A percentile compares a stretch with the other conserved stretches of the same genome.
phyloP scores from a whole-genome alignment of 2,329 filamentous ascomycete species.

The Beauveria australis region DNA sequence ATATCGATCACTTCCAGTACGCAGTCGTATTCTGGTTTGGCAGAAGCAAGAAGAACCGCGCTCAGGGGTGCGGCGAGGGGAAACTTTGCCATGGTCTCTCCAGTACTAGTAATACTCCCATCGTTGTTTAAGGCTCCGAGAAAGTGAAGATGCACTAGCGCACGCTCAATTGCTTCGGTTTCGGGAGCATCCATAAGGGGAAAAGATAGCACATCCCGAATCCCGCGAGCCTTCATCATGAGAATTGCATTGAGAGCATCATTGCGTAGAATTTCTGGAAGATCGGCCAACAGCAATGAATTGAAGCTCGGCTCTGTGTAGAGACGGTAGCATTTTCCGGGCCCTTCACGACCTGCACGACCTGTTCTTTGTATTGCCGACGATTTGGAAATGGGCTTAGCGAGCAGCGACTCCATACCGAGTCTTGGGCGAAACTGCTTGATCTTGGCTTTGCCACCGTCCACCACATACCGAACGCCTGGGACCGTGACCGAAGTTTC shows the following conservation, averaged over 20 bases:
- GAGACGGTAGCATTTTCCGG: slow-evolving; percentile 81
- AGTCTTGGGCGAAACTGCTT: slow-evolving; percentile 82
- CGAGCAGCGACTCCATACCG: slow-evolving; percentile 82
- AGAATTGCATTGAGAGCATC: slow-evolving; percentile 80
- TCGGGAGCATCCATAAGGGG: slow-evolving; percentile 79
- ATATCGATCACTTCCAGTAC: slow-evolving; percentile 81
- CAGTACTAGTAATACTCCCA: slow-evolving; percentile 65
- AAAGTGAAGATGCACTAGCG: slow-evolving; percentile 69
- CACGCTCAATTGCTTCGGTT: slow-evolving; percentile 69
- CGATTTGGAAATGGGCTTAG: slow-evolving; percentile 86
- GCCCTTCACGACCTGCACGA: slow-evolving; percentile 84
- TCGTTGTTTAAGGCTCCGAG: slow-evolving; percentile 67
- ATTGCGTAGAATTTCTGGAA: slow-evolving; percentile 83
- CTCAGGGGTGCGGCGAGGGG: slow-evolving; percentile 76
- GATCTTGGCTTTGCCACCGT: slow-evolving; percentile 88
- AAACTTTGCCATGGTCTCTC: slow-evolving; percentile 70
- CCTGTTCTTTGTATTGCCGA: slow-evolving; percentile 88
- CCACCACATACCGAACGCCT: slow-evolving; percentile 83
- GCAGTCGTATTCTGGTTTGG: slow-evolving; percentile 61
- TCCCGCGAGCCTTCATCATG: slow-evolving; percentile 87
- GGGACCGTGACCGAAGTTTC: slow-evolving; percentile 96
- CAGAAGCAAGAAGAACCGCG: slow-evolving; percentile 74
- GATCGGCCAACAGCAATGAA: slow-evolving; percentile 61
- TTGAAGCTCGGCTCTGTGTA: slow-evolving; percentile 77
- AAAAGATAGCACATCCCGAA: slow-evolving; percentile 73